Base-by-base conservation (phyloP, 2,329 filamentous ascomycete genomes). In the Epichloe hybrida region DNA sequence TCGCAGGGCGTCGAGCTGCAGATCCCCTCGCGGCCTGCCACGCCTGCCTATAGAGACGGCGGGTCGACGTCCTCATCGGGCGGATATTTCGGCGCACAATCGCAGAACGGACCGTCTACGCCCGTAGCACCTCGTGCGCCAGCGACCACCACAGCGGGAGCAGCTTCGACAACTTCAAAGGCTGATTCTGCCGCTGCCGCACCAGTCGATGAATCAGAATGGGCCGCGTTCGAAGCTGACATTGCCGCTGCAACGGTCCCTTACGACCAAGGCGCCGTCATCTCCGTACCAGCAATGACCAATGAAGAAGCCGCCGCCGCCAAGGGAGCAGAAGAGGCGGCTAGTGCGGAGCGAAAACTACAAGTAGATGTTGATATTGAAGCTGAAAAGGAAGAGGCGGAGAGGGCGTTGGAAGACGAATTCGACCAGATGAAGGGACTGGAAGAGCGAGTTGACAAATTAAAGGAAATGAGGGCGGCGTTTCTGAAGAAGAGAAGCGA, bases 171-270 rank as follows among this genome's bases (percentile, higher is more conserved):
- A 34, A 34, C 38, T 7, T 6, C 27, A 3, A 42, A 36, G 4
- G 38, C 40, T n/a, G 27, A 11, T 11, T 40, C 47, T 9, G 38
- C 57, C 27, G 45, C 55, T n/a, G 50, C 58, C 41, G 52, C 56
- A 17, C 56, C 62, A 7, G 69, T 73, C 8, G 81, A 90, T 62
- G 87, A 95, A 61, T 80, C 83, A 50, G 86, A 93, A 66, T 93
- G 86, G 86, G 84, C 86, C 2, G 86, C 87, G 7, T 94, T 95
- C 62, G 84, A 95, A 63, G 85, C 86, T 3, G 87, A 95, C 50
- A 81, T 95, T 50, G 84, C 81, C 17, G 68, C 70, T 31, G 62
- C 70, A 23, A 58, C 64, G 31, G 61, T 61, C 2, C 59, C 68
- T 2, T 66, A 66, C 54, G 59, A 63, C 21, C 61, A 66, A 41